Evolutionary conservation across 1,139 yeast genomes (phyloP), one percentile per base, ranked within the genome.

Genomic region (Taiozyma sp.): DNA sequence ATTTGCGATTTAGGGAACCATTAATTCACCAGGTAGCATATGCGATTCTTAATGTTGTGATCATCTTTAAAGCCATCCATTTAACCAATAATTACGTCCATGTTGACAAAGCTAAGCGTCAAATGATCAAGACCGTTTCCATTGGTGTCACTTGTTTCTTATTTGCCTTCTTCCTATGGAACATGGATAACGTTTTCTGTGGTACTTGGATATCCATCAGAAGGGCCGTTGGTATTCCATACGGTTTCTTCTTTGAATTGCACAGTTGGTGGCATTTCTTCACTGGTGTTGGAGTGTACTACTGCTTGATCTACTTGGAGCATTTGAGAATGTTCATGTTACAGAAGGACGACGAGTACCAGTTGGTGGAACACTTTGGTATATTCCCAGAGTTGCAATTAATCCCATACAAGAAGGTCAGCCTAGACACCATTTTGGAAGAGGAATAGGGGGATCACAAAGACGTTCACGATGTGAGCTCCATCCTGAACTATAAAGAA

Each of bases 211-310:
- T 87, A 48, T 58, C 70, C 9, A 66, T 81, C 42, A 80, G 97
- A 66, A 79, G 96, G 57, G 60, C 69, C 3, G 62, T 83, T 14
- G 96, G 96, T 3, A 78, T 90, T 73, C 98, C 98, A 2, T 80
- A 86, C 52, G 98, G 98, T 1, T 80, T 89, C 56, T 58, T 93
- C 12, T 74, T 93, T 41, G 99, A 93, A 67, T 88, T 96, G 36
- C 99, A 92, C 65, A 97, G 96, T 22, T 92, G 98, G 98, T 92
- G 99, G 99, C 99, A 92, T 66, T 72, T 88, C 38, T 77, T 88
- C 57, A 88, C 96, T 0, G 95, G 96, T 4, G 72, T 83, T n/a
- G 96, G 96, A 55, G 88, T 88, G n/a, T 89, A 88, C 67, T 81
- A 77, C 62, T 81, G 78, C 64, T 68, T 81, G 43, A 79, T 78